A percentile compares a stretch with the other conserved stretches of the same genome.
Evolutionary conservation across 192 early-diverging fungal genomes (phyloP).

Genomic region (Coemansia sp.): DNA sequence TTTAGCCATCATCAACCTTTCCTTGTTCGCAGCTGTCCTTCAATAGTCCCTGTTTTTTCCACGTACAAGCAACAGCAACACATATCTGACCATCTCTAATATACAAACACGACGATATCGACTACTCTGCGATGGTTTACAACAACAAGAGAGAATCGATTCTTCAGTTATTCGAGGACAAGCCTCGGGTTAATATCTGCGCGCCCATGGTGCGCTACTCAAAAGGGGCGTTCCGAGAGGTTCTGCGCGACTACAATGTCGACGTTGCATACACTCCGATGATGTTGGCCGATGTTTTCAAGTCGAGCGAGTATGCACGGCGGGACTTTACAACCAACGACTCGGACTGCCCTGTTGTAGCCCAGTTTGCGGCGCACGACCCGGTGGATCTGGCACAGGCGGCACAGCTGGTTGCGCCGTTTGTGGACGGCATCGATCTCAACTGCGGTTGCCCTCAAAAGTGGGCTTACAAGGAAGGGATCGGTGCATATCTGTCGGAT

Average conservation of each 20-base stretch:
- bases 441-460: constrained; percentile 98
- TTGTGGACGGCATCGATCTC: constrained; percentile 70
- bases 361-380: constrained; percentile 92
- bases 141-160: constrained; percentile 36
- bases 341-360: constrained; percentile 82
- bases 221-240: constrained; percentile 88
- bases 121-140: constrained; percentile 23
- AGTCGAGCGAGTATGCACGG: constrained; percentile 76
- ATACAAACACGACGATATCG: too few relatives aligned
- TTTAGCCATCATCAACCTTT: too few relatives aligned
- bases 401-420: constrained; percentile 76
- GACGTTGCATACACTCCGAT: constrained; percentile 94
- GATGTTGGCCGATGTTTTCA: constrained; percentile 93
- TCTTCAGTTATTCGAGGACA: constrained; percentile 58
- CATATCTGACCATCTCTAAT: too few relatives aligned
- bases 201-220: constrained; percentile 98
- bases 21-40: too few relatives aligned
- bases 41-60: too few relatives aligned
- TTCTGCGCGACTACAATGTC: constrained; percentile 80
- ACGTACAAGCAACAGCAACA: too few relatives aligned
- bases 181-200: constrained; percentile 74
- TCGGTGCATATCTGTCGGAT: constrained; percentile 85
- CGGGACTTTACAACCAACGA: constrained; percentile 83
- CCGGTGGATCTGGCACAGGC: constrained; percentile 81
- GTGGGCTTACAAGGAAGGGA: constrained; percentile 89